phyloP scores from a whole-genome alignment of 331 rosid genomes.

The Quercus tomentella region DNA sequence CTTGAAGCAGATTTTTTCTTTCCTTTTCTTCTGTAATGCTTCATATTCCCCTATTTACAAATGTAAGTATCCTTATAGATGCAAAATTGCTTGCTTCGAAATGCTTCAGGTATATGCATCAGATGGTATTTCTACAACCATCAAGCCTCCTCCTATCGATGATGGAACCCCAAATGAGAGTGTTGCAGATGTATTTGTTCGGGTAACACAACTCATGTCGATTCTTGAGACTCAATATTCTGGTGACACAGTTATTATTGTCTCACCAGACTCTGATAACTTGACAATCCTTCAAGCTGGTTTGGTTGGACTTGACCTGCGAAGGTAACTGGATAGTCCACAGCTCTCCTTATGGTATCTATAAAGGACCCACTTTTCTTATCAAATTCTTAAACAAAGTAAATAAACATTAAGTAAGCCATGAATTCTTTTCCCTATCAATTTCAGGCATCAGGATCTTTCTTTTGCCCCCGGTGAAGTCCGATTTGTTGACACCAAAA shows the following conservation, averaged over 20 bases:
- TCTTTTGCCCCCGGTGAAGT: constrained; percentile 88
- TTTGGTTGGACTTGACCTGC: constrained; percentile 73
- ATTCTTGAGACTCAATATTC: constrained; percentile 86
- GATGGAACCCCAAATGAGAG: constrained; percentile 97
- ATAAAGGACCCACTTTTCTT: background rate
- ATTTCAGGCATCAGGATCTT: constrained; percentile 81
- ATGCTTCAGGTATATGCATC: constrained; percentile 69
- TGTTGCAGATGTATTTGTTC: constrained; percentile 81
- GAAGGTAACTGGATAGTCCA: constrained; percentile 46
- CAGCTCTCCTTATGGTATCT: background rate
- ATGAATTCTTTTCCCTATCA: background rate
- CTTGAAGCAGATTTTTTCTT: background rate
- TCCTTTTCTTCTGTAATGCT: background rate
- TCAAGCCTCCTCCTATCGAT: constrained; percentile 72
- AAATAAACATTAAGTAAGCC: background rate
- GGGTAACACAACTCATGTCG: constrained; percentile 92
- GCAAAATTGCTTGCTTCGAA: background rate
- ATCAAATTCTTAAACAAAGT: background rate
- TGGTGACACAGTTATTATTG: constrained; percentile 73
- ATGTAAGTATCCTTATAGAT: background rate
- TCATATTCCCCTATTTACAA: background rate
- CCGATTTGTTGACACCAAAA: constrained; percentile 66
- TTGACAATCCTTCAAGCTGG: constrained; percentile 86
- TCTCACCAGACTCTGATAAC: constrained; percentile 94
- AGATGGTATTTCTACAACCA: constrained; percentile 58